Base-by-base conservation (phyloP, 805 yeast genomes). In the Kodamaea kaohsiungensis region DNA sequence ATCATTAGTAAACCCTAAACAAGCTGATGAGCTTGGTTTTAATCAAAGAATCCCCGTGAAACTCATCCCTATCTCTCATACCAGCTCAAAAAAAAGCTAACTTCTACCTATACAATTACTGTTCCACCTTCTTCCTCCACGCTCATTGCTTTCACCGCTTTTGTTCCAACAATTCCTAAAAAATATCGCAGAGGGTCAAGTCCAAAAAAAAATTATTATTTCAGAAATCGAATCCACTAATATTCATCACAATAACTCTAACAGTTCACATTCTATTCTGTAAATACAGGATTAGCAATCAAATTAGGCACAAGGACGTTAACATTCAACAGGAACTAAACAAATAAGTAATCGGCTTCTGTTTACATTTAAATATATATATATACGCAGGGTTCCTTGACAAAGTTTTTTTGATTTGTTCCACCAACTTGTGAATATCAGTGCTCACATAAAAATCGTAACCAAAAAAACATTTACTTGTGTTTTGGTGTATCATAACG, bases 381-480 rank as follows among this genome's bases (percentile, higher is more conserved):
- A 50, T 43, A 48, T 27, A 38, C 43, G 39, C 40, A 30, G 43
- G 46, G 53, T 50, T 50, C 48, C 53, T 37, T 50, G 43, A 27
- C n/a, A 43, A 38, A 43, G 35, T 43, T 40, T 40, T 10, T 46
- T 18, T 16, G 46, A 27, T 17, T 27, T 27, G 39, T 27, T 27
- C 42, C 49, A 19, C 39, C 39, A 12, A 19, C 42, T 19, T 42
- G 46, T 42, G 46, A 18, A 42, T 22, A 18, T 46, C 48, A 46
- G 53, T 50, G 53, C 53, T 50, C 53, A 43, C 48, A 30, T 30
- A 50, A 46, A 22, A 43, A 27, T 48, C 48, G 48, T 48, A 52
- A 33, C 55, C 55, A 15, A 18, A 18, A 43, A 25, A 45, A 48
- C 47, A 46, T 30, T 30, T 30, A 30, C 10, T 30, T 30, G 35